Evolutionary conservation across 306 rosid species (phyloP).

Genomic region (Quillaja saponaria): DNA sequence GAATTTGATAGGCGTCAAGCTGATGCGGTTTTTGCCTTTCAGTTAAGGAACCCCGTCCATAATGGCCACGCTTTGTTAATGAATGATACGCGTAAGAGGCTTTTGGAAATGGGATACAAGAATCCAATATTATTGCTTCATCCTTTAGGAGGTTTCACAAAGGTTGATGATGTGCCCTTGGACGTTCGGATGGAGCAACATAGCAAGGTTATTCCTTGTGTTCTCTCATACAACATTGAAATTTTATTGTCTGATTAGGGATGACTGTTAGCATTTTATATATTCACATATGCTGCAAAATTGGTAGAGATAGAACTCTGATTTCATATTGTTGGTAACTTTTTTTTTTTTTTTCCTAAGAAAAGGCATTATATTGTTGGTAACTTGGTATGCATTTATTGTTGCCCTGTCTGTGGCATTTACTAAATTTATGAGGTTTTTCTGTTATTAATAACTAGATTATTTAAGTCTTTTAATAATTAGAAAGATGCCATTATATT

Average conservation of each 20-base stretch:
- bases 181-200: constrained; percentile 99
- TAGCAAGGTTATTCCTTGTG: constrained; percentile 70
- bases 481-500: constrained; percentile 4
- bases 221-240: constrained; percentile 14
- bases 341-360: too few species aligned
- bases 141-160: constrained; percentile 95
- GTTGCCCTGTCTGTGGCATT: background rate
- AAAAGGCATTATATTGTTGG: too few species aligned
- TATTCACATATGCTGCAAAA: constrained; percentile 8
- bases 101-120: constrained; percentile 86
- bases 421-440: background rate
- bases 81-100: constrained; percentile 86
- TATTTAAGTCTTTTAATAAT: background rate
- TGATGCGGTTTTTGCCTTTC: constrained; percentile 96
- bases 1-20: constrained; percentile 85
- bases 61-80: constrained; percentile 94
- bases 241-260: background rate
- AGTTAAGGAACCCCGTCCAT: constrained; percentile 93
- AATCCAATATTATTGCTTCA: constrained; percentile 91
- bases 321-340: background rate
- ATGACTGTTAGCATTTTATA: background rate
- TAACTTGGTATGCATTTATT: constrained; percentile 10
- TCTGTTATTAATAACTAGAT: too few species aligned
- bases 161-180: constrained; percentile 90
- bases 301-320: constrained; percentile 2